Base-by-base conservation (phyloP, 352 stramenopile genomes). In the Phytophthora citrophthora region DNA sequence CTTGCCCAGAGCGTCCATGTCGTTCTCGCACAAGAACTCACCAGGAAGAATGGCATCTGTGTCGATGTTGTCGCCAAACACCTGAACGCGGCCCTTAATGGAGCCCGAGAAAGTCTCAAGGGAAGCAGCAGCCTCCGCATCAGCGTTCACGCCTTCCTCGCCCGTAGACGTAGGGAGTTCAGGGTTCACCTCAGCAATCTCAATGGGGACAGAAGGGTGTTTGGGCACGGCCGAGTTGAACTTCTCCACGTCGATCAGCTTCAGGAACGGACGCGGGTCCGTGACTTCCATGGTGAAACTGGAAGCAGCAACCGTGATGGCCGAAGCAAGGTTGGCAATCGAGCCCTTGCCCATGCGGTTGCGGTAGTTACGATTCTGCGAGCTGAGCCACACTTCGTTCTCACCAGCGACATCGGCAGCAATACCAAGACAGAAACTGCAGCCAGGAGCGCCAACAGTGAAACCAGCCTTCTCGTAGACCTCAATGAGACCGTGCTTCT, bases 11-110 rank as follows among this genome's bases (percentile, higher is more conserved):
- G 83, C 83, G 50, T 93, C 85, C 57, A 95, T 83, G 71, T 95
- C 87, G 68, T 94, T 95, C 63, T 95, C 87, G 27, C 81, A 90
- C 64, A 95, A 43, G 49, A 79, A 94, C 62, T 95, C 83, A 23
- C 83, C 87, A 1, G 88, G 84, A 23, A 95, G 66, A 66, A 95
- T 94, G n/a, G 86, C 88, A 54, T 95, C 88, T 50, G 88, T 95
- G 70, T 95, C 86, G 27, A 95, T 94, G 64, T 95, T 95, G 76
- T 95, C 88, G n/a, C 83, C 86, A 67, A 94, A 95, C 11, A 93
- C 82, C 55, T 94, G 88, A 15, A 82, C 76, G 48, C 82, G 83
- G 26, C 87, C 87, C 56, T 77, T 79, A 46, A 95, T 91, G 43
- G 78, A 76, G 18, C 69, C 67, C 6, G 70, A 64, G 34, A 86